Base-by-base conservation (phyloP, 2,329 filamentous ascomycete genomes). In the Ophiostoma sp. region DNA sequence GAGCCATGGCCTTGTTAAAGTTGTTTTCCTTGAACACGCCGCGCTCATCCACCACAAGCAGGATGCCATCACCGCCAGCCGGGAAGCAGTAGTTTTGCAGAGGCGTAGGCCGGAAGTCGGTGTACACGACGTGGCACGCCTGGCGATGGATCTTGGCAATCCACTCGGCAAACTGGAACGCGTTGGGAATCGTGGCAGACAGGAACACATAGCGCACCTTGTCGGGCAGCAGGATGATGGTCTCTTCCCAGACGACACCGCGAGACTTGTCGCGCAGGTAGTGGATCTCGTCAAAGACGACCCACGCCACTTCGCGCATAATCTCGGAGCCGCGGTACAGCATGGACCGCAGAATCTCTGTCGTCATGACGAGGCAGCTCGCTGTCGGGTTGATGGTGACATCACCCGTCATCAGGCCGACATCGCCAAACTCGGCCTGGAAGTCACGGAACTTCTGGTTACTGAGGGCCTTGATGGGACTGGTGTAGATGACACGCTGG, bases 381-480 rank as follows among this genome's bases (percentile, higher is more conserved):
- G 95, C 95, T 3, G 95, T 98, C 4, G 96, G 96, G 78, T 99
- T 99, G 79, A 99, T 99, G 38, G 95, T 99, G 72, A 98, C 94
- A 85, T 99, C 95, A 75, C 95, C 95, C 5, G 95, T 99, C 94
- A 99, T 98, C 71, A 99, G 83, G 69, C 95, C 95, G 66, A 97
- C 94, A 76, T 99, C 95, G 69, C 93, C 94, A 80, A 99, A 99
- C 69, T 97, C 92, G 58, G 91, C 92, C 73, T 91, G 89, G 78
- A 99, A 99, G 76, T 99, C 95, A 82, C 95, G 86, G 78, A 96
- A 99, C 77, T 99, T 99, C 76, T 99, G 95, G 79, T 99, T 99
- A 79, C 93, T 98, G 74, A 99, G 82, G 11, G 95, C 95, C 81
- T 99, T 99, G 83, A 99, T 99, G 1, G 95, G 95, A 84, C 93